Evolutionary conservation across 306 rosid genomes (phyloP), one percentile per base, ranked within the genome.

Genomic region (Canavalia gladiata): DNA sequence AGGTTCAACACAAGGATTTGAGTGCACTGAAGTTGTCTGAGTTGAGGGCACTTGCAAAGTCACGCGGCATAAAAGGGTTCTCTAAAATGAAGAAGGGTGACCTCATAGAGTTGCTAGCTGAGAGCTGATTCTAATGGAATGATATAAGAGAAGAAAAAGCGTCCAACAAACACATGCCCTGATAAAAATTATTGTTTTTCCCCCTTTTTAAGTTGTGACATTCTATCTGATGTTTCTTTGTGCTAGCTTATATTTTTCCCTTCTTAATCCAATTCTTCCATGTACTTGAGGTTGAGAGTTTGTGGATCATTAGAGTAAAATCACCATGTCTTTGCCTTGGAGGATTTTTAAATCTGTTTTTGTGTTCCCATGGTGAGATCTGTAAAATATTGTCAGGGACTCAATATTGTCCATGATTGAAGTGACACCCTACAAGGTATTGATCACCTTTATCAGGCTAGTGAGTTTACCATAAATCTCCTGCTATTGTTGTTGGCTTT

Each of bases 21-120:
- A 88, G 83, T 80, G 86, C 88, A 12, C 72, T 88, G 82, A 95
- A 95, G 85, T 81, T 95, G 25, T 42, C 90, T 12, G 98, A 95
- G 72, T 90, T 95, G 75, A 88, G 94, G 88, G 91, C 90, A 63
- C 85, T 93, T 11, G 99, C 99, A 1, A 95, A 95, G 78, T 84
- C 98, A 68, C 94, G 89, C 4, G 97, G 98, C 30, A 1, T 90
- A 50, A 90, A 89, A 88, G 94, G 99, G 77, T 90, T 82, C 86
- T 93, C 99, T 31, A 95, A 92, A 84, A 82, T 93, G 94, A 93
- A 93, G 97, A 95, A 95, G 84, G 82, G 79, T 7, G 97, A 90
- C 62, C 97, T 95, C 25, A 28, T 88, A 80, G 92, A 87, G 70
- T 82, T 95, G 87, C 91, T 95, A 47, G 78, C 85, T 37, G 84